These are phyloP conservation scores for Musa troglodytarum DNA, from an alignment of 176 grass and related monocot species.

Conservation along the genomic window DNA sequence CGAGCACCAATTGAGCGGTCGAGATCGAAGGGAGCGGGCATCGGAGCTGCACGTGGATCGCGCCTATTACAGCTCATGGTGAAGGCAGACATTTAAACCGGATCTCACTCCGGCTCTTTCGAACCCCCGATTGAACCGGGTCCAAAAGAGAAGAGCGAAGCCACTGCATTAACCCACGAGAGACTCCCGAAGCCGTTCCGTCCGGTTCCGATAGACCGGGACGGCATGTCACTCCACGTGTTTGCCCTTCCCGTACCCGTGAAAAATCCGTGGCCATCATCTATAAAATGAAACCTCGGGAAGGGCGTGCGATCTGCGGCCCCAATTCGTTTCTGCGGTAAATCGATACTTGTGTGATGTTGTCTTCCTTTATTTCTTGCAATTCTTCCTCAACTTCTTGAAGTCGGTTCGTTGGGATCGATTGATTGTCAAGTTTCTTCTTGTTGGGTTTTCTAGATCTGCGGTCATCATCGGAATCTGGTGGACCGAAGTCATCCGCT, in stretches of 20 bases:
- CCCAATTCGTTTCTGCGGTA: background rate
- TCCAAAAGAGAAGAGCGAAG: too few relatives aligned
- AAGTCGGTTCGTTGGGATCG: background rate
- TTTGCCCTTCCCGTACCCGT: background rate
- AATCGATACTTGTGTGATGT: background rate
- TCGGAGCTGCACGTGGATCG: too few relatives aligned
- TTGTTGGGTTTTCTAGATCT: conserved; percentile 4
- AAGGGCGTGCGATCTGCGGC: background rate
- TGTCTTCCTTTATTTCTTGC: background rate
- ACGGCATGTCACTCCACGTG: too few relatives aligned
- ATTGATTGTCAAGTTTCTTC: background rate
- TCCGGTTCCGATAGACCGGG: too few relatives aligned
- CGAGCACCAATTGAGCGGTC: too few relatives aligned
- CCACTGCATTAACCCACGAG: too few relatives aligned
- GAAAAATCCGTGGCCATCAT: background rate
- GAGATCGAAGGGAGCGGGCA: too few relatives aligned
- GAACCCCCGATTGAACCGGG: too few relatives aligned
- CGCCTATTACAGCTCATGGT: too few relatives aligned
- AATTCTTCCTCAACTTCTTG: background rate
- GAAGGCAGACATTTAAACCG: too few relatives aligned
- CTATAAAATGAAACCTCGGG: background rate
- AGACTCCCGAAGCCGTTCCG: too few relatives aligned
- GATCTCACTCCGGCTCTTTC: too few relatives aligned
- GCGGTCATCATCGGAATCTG: background rate
- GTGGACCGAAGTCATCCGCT: background rate